These are phyloP conservation scores for Phytomonas serpens DNA, from an alignment of 208 protist species.

Conservation along the genomic window DNA sequence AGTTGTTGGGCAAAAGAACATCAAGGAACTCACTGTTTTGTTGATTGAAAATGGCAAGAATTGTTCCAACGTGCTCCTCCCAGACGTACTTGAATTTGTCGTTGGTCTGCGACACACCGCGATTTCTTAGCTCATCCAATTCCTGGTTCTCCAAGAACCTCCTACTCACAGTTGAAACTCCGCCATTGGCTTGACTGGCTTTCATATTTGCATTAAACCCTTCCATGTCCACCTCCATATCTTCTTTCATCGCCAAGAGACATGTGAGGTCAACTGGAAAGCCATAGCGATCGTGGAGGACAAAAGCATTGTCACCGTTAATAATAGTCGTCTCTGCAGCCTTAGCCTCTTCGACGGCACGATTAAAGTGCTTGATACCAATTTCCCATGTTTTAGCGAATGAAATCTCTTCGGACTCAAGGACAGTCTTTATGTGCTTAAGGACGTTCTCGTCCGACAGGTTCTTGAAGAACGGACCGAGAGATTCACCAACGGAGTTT, in stretches of 20 bases:
- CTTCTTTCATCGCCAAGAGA: conserved; percentile 95
- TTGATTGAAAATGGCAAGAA: conserved; percentile 86
- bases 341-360: conserved; percentile 58
- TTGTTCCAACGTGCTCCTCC: conserved; percentile 64
- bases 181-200: conserved; percentile 51
- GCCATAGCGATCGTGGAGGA: conserved; percentile 95
- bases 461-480: conserved; percentile 94
- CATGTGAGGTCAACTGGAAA: conserved; percentile 98
- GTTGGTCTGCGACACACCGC: conserved; percentile 81
- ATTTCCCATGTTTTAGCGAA: conserved; percentile 95
- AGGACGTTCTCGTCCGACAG: conserved; percentile 71
- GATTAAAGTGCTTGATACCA: conserved; percentile 92
- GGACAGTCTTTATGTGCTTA: conserved; percentile 82
- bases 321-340: conserved; percentile 57
- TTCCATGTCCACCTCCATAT: conserved; percentile 80
- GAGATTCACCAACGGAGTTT: conserved; percentile 73
- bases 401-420: conserved; percentile 94
- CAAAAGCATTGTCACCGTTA: conserved; percentile 85
- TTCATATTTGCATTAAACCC: conserved; percentile 84
- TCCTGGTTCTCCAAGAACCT: conserved; percentile 82
- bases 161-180: conserved; percentile 65
- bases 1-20: conserved; percentile 32
- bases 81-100: conserved; percentile 94
- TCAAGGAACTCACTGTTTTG: conserved; percentile 60
- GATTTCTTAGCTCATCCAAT: conserved; percentile 72